These are phyloP conservation scores for Penicillium sp. DNA, from an alignment of 2,329 filamentous ascomycete genomes.

Conservation along the genomic window DNA sequence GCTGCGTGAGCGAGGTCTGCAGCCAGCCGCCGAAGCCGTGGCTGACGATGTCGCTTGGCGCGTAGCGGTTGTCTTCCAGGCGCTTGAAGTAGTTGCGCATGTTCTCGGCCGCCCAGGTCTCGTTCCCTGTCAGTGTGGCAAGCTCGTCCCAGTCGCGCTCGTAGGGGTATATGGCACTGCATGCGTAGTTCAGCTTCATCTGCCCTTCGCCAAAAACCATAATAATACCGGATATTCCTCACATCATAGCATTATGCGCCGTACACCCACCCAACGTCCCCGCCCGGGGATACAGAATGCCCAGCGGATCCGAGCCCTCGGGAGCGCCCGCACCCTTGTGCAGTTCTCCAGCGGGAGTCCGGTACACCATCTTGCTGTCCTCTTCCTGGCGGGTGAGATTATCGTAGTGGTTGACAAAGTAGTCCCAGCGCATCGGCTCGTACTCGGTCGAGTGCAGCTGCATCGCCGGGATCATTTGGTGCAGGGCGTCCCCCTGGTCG, in stretches of 20 bases:
- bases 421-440: conserved; percentile 38
- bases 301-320: conserved; percentile 55
- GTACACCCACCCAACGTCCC: conserved; percentile 64
- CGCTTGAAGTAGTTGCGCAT: conserved; percentile 63
- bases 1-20: conserved; percentile 34
- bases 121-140: conserved; percentile 63
- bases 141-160: conserved; percentile 65
- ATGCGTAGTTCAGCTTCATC: too few species aligned
- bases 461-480: conserved; percentile 37
- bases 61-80: conserved; percentile 61
- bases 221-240: background rate
- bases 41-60: conserved; percentile 46
- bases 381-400: conserved; percentile 34
- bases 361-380: conserved; percentile 47
- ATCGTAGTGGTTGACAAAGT: conserved; percentile 41
- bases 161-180: conserved; percentile 58
- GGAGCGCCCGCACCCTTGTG: conserved; percentile 62
- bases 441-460: conserved; percentile 35
- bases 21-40: conserved; percentile 48
- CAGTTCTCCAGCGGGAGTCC: conserved; percentile 52
- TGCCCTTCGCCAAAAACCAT: background rate
- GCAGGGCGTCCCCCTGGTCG: conserved; percentile 37
- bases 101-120: conserved; percentile 60
- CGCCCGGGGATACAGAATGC: conserved; percentile 63
- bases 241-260: conserved; percentile 65